Conservation (phyloP, 1,139 yeast genomes). For the Nakaseomyces nivariensis region DNA sequence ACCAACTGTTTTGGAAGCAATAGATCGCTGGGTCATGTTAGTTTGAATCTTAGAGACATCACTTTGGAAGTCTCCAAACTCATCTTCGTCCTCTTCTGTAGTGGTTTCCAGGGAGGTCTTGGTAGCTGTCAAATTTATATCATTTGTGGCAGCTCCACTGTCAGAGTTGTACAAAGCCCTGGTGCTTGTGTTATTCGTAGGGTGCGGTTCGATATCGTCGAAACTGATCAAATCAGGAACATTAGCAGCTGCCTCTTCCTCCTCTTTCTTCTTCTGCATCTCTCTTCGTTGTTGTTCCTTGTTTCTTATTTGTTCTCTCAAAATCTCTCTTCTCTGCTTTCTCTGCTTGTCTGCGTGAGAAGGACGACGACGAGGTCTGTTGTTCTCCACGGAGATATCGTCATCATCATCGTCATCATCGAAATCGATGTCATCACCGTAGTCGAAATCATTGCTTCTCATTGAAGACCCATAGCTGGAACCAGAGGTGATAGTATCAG, state of each 20-base stretch:
- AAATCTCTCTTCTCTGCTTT: slow-evolving; percentile 29
- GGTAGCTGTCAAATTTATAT: background rate
- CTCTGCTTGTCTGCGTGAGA: slow-evolving; percentile 28
- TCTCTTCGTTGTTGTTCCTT: slow-evolving; percentile 24
- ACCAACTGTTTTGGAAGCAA: background rate
- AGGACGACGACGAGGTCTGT: slow-evolving; percentile 7
- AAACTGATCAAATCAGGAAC: slow-evolving; percentile 20
- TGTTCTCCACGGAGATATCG: slow-evolving; percentile 5
- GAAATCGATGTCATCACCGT: slow-evolving; percentile 8
- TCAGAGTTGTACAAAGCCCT: background rate
- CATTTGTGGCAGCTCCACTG: background rate
- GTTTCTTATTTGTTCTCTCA: slow-evolving; percentile 27
- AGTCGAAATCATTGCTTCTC: slow-evolving; percentile 8
- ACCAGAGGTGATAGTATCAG: slow-evolving; percentile 9
- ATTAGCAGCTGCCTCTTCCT: slow-evolving; percentile 11
- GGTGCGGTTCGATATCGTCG: slow-evolving; percentile 8
- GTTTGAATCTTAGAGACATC: slow-evolving; percentile 11
- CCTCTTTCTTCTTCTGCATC: slow-evolving; percentile 12
- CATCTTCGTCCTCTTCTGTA: slow-evolving; percentile 26
- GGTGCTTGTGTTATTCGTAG: slow-evolving; percentile 1
- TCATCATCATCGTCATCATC: slow-evolving; percentile 19
- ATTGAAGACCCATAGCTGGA: background rate
- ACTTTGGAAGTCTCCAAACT: slow-evolving; percentile 31
- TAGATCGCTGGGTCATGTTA: background rate
- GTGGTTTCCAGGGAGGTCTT: background rate